Evolutionary conservation across 2,329 filamentous ascomycete genomes (phyloP), one percentile per base, ranked within the genome.

Genomic region (Sporothrix humicola): DNA sequence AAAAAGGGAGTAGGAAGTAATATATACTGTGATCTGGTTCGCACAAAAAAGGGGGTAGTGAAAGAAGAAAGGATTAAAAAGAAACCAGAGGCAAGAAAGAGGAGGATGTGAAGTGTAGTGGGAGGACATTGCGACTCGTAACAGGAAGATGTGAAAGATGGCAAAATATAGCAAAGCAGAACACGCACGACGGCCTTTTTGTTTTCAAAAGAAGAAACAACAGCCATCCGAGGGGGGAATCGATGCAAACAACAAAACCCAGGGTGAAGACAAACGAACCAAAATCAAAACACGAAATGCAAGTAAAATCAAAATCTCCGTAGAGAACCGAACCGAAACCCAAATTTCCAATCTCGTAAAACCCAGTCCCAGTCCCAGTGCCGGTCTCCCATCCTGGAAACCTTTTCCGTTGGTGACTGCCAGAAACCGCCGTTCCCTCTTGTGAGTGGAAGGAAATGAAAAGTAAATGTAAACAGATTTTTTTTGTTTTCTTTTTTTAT

Each of bases 161-260:
- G 15, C 3, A 48, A 23, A 50, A 68, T 37, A 37, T 37, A 37
- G 31, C 31, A 20, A 42, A 46, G 52, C 1, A 52, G n/a, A 37
- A 37, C 12, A 9, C 12, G 61, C 61, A 66, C 44, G 42, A 66
- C 61, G 44, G 42, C 61, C 61, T 66, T 42, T 26, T 56, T 56
- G 20, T 7, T 13, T 26, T 56, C 9, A 26, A 10, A 56, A 26
- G 20, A 15, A 66, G 7, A 17, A 46, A 48, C 61, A 66, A 66
- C 44, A 17, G 61, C 61, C 61, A 48, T 66, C 42, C 12, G 23
- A 66, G 59, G 61, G 61, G 61, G 61, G 61, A 66, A 66, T 66
- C 61, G 61, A 66, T 66, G 61, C 61, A 66, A 66, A 59, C 20
- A 23, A 15, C 61, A 66, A 66, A 66, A 66, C 61, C 61, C 61